Evolutionary conservation across 441 rosid genomes (phyloP).

Genomic region (Adansonia gregorii): DNA sequence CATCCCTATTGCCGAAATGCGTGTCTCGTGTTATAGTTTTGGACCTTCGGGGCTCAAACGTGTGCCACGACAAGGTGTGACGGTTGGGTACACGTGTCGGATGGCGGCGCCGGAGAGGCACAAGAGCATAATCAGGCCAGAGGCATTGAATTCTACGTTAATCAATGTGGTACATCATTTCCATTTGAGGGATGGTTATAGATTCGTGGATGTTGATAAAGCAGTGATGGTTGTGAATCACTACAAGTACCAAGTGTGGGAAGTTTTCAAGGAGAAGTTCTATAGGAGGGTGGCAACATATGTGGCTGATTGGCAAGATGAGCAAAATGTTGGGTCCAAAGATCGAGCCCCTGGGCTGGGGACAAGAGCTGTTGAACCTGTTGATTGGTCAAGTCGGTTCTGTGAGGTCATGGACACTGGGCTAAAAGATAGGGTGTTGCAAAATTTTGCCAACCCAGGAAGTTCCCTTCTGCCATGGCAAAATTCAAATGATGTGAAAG

Average conservation of each 20-base stretch:
- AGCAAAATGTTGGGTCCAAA: constrained; percentile 72
- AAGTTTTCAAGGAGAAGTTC: constrained; percentile 84
- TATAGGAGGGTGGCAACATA: constrained; percentile 80
- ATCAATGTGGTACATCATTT: constrained; percentile 87
- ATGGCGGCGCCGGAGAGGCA: neutral
- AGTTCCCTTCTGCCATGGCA: constrained; percentile 65
- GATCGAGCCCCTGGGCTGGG: constrained; percentile 89
- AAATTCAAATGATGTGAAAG: constrained; percentile 9
- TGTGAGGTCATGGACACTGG: constrained; percentile 76
- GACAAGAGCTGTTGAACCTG: constrained; percentile 71
- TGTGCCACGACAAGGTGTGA: neutral
- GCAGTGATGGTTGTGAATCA: constrained; percentile 67
- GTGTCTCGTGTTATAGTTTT: constrained; percentile 65
- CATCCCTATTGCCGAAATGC: constrained; percentile 50
- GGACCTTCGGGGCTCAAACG: constrained; percentile 54
- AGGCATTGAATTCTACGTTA: constrained; percentile 68
- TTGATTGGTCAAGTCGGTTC: constrained; percentile 70
- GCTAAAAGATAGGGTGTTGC: constrained; percentile 58
- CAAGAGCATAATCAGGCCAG: constrained; percentile 63
- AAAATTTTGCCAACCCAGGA: constrained; percentile 36
- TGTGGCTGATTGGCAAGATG: constrained; percentile 85
- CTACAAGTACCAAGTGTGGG: constrained; percentile 89
- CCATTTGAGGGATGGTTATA: constrained; percentile 53
- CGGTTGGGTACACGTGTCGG: constrained; percentile 22
- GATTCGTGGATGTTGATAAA: constrained; percentile 48